A percentile compares a stretch with the other conserved stretches of the same genome.
phyloP scores from a whole-genome alignment of 805 yeast species.

The Barnettozyma vustinii region DNA sequence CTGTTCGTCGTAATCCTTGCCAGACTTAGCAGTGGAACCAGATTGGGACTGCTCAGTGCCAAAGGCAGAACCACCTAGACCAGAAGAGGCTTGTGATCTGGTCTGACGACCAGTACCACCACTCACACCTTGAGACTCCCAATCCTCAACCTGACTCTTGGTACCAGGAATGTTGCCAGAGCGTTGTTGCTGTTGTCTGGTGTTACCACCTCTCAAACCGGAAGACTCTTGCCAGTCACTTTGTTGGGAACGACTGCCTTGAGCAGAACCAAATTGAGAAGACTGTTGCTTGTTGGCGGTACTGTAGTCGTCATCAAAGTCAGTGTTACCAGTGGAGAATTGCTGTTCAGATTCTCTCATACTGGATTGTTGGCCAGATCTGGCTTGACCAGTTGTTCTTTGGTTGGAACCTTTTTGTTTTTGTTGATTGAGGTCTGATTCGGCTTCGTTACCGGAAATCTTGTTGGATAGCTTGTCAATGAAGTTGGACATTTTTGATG shows the following conservation, averaged over 20 bases:
- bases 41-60: neutral
- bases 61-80: neutral
- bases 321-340: slow-evolving; percentile 14
- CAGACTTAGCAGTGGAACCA: slow-evolving; percentile 5
- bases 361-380: slow-evolving; percentile 12
- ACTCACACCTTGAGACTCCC: neutral
- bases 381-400: slow-evolving; percentile 5
- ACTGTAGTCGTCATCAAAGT: neutral
- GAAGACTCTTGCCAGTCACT: neutral
- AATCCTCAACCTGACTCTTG: slow-evolving; percentile 1
- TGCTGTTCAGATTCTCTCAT: slow-evolving; percentile 17
- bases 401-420: neutral
- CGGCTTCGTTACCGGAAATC: slow-evolving; percentile 15
- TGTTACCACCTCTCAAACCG: neutral
- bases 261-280: slow-evolving; percentile 1
- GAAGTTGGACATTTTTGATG: slow-evolving; percentile 22
- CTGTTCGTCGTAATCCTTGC: slow-evolving; percentile 10
- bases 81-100: slow-evolving; percentile 18
- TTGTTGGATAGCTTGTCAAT: slow-evolving; percentile 25
- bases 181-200: neutral
- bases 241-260: neutral
- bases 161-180: neutral
- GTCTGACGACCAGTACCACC: slow-evolving; percentile 20
- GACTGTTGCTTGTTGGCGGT: slow-evolving; percentile 3
- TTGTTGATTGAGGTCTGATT: neutral